Conservation (phyloP, 768 basidiomycete species). For the Trametes villosa region DNA sequence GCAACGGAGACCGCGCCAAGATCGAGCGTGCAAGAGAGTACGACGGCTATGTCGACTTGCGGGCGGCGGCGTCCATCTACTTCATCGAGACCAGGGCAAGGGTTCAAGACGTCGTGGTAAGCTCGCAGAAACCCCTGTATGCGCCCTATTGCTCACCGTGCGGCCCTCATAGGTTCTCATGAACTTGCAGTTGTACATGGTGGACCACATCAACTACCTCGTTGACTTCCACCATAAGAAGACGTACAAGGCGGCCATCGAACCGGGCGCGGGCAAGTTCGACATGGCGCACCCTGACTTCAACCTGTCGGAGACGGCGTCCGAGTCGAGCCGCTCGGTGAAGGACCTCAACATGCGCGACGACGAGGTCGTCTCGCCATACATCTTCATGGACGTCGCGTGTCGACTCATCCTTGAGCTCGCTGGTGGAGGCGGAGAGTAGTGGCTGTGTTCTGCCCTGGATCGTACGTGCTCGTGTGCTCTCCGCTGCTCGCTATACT, state of each 20-base stretch:
- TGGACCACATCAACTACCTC: conserved; percentile 93
- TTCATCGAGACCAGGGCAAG: conserved; percentile 93
- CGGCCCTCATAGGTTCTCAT: conserved; percentile 73
- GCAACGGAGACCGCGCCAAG: conserved; percentile 41
- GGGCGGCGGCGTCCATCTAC: conserved; percentile 78
- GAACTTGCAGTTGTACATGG: conserved; percentile 97
- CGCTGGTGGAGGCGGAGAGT: conserved; percentile 63
- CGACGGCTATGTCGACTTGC: conserved; percentile 66
- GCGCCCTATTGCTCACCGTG: not conserved
- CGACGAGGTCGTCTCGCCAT: conserved; percentile 81
- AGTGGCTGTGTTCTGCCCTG: conserved; percentile 1
- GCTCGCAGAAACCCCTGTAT: conserved; percentile 31
- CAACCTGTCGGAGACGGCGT: conserved; percentile 54
- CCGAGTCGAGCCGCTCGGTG: conserved; percentile 60
- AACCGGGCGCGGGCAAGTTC: conserved; percentile 70
- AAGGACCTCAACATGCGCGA: conserved; percentile 56
- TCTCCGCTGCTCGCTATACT: conserved; percentile 23
- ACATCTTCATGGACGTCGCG: conserved; percentile 96
- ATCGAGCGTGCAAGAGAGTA: conserved; percentile 67
- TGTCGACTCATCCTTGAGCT: conserved; percentile 93
- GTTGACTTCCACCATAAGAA: conserved; percentile 99
- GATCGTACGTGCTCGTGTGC: conserved; percentile 23
- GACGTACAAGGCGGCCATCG: conserved; percentile 78
- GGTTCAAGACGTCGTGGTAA: conserved; percentile 89
- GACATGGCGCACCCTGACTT: conserved; percentile 61